Base-by-base conservation (phyloP, 1,284 basidiomycete genomes). In the Lentinus polychrous region DNA sequence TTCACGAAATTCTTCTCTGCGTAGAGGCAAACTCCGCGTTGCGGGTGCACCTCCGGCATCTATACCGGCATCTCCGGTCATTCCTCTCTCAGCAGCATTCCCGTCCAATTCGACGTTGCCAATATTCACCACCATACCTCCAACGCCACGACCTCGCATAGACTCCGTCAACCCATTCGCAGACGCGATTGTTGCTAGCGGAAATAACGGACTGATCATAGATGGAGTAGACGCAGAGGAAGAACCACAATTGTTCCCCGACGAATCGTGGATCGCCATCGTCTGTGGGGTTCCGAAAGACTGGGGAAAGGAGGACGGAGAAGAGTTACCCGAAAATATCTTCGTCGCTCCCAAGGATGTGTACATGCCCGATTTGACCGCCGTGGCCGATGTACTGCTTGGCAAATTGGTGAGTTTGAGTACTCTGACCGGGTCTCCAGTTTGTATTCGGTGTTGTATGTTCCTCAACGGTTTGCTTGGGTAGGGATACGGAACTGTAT, bases 311-410 rank as follows among this genome's bases (percentile, higher is more conserved):
- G 64, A 62, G 24, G 64, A 69, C 24, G 67, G 66, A 8, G 68
- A 70, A 41, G 69, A 68, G 37, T 61, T 88, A 11, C 86, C 86
- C 0, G 74, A 79, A 17, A 72, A 74, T n/a, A 87, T 89, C 65
- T 90, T 77, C 57, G 75, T 87, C 37, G 85, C 84, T 5, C 84
- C 85, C 31, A 73, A 70, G 62, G 78, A 86, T 57, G 78, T 87
- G 34, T 88, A 88, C 63, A 87, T 91, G 79, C 86, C 86, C 8
- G 84, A 89, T 63, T 60, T 91, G 52, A 87, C 81, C 20, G 84
- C 84, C 1, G 71, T 79, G 4, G 80, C 75, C 6, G 85, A 90
- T 60, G 84, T 86, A n/a, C 67, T 89, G 10, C 69, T 91, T 31
- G 86, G 86, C 20, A 91, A 90, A 64, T 65, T 91, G 57, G 80